Evolutionary conservation across 1,139 yeast genomes (phyloP), one percentile per base, ranked within the genome.

Genomic region (Sugiyamaella pinicola): DNA sequence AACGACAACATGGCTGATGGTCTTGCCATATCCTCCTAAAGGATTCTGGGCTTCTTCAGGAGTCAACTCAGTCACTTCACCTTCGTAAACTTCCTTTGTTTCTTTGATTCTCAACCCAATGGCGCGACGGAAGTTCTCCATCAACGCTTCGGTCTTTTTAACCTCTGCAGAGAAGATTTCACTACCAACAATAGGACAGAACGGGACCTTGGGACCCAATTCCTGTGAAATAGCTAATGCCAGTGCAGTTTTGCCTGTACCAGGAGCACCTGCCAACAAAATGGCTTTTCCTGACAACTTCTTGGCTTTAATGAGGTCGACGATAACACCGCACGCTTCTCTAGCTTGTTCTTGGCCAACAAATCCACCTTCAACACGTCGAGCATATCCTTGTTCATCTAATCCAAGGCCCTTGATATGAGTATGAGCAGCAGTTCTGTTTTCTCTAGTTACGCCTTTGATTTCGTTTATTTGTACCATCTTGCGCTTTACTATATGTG

Each of bases 31-130:
- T 2, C 99, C 98, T 49, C 98, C 97, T 61, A 93, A 77, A 18
- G 98, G 98, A 70, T 91, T 91, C 69, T 93, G 98, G 13, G 96
- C 87, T 73, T 93, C 98, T 73, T 93, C 98, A 2, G 98, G 98
- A 1, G 96, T 88, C 64, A 93, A 76, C 70, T 93, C 99, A 29
- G 95, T 89, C 42, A 93, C 97, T 70, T 93, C 99, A 59, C 99
- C 99, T 72, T 93, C 99, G 65, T 93, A 95, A 12, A 95, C 98
- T 69, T 93, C 99, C 71, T 93, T 95, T 6, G 96, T 90, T 71
- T 93, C 99, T 68, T 91, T 91, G 66, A 93, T 91, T 73, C 99
- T 81, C 58, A 93, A 78, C 1, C 99, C 98, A 69, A 93, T 93
- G 13, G 99, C 96, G 63, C 95, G 82, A 74, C 99, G 82, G 72